Evolutionary conservation across 352 stramenopile genomes (phyloP), one percentile per base, ranked within the genome.

Genomic region (Phytopythium litorale): DNA sequence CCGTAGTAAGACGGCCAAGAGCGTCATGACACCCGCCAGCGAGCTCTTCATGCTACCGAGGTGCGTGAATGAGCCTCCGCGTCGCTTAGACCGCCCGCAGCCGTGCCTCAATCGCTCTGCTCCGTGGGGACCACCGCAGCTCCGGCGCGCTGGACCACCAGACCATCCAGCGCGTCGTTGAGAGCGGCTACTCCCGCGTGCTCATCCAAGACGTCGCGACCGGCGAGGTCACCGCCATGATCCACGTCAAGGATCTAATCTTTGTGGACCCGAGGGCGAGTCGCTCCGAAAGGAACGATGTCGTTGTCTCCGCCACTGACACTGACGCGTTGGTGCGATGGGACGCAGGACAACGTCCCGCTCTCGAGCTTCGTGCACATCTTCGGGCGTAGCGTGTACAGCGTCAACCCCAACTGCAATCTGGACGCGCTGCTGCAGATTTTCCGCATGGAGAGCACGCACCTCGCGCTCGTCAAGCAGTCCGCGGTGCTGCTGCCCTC

Each of bases 201-300:
- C 97, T 98, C 15, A 84, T 99, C 4, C 79, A 92, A 35, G 82
- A 80, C 21, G 43, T 73, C 33, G 85, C 76, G 46, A 60, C 82
- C 37, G 89, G 97, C 70, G 97, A 99, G 68, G 91, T 99, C 42
- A 85, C 99, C 53, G 97, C 97, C 19, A 80, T 98, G n/a, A 86
- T 99, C 28, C 94, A 99, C 70, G 94, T 98, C 52, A 99, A 99
- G 67, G 97, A 99, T 67, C 87, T 99, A 15, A 98, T 99, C 61
- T 98, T 99, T 53, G 83, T 99, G 19, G 97, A 99, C 71, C 96
- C 97, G 13, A 97, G 99, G 75, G 96, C 99, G 69, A 60, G 88
- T 65, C 11, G 25, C 32, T 21, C 37, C 30, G 4, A 5, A 23
- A 11, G 21, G 21, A 28, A 12, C 9, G 8, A n/a, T 30, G 21